Percentiles rank a stretch among this genome's conserved stretches.
Evolutionary conservation across 768 basidiomycete genomes (phyloP).

Genomic region (Russula griseocarnosa): DNA sequence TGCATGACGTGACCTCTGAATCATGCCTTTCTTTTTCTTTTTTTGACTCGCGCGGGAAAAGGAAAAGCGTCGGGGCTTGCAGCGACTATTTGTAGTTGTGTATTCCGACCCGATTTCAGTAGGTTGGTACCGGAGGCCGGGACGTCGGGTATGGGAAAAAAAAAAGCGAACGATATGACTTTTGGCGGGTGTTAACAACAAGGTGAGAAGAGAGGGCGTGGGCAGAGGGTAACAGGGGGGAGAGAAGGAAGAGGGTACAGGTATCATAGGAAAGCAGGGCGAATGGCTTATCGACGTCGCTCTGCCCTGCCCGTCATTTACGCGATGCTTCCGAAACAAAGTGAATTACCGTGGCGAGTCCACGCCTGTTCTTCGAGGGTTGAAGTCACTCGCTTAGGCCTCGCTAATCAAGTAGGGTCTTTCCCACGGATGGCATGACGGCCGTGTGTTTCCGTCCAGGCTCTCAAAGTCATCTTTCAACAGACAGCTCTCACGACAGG

Average conservation of each 20-base stretch:
- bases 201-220: not conserved
- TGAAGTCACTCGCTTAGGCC: not conserved
- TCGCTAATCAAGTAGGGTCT: slow-evolving; percentile 15
- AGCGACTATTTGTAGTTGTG: too few species aligned
- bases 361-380: slow-evolving; percentile 7
- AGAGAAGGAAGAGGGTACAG: not conserved
- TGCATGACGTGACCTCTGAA: too few species aligned
- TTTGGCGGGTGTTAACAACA: not conserved
- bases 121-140: slow-evolving; percentile 4
- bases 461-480: not conserved
- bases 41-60: too few species aligned
- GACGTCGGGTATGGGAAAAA: slow-evolving; percentile 18
- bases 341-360: not conserved
- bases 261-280: too few species aligned
- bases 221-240: not conserved
- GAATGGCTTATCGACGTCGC: slow-evolving; percentile 15
- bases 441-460: not conserved
- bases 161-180: too few species aligned
- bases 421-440: not conserved
- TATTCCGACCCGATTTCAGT: too few species aligned
- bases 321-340: not conserved
- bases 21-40: too few species aligned
- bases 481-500: not conserved
- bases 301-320: not conserved
- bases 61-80: too few species aligned